Evolutionary conservation across 768 basidiomycete species (phyloP), one percentile per base, ranked within the genome.

Genomic region (Suillus lakei): DNA sequence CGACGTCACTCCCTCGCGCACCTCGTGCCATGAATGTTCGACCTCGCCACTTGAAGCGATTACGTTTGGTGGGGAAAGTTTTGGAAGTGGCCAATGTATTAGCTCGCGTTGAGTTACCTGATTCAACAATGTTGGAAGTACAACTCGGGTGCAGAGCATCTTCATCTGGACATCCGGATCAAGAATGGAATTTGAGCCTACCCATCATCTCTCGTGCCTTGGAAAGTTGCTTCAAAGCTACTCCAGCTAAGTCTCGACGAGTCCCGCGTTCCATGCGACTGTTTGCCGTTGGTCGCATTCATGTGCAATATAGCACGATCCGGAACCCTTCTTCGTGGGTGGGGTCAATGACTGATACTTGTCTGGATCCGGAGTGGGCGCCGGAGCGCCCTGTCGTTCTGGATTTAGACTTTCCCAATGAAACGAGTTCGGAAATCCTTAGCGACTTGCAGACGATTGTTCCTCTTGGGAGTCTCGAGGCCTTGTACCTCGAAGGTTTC

Each of bases 201-300:
- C 39, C 39, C 18, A 30, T 59, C 16, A 59, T 59, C 39, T 59
- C 58, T 41, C 58, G 6, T 28, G 18, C n/a, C 16, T 59, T 59
- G 58, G 26, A 41, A 13, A 39, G 58, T 41, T 59, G 36, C 39
- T 41, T 59, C 18, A 59, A 59, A 41, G 18, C 38, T 9, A 39
- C 23, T 38, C 8, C 38, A 26, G 36, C 26, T 21, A 18, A 59
- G 26, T 59, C 39, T 28, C 5, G 10, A 28, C 38, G 12, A 39
- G 5, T 18, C 5, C 26, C 18, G 23, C 39, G 58, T 28, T 41
- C 58, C 18, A 1, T 59, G 18, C 58, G 58, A 12, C 39, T 59
- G 5, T 59, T 10, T 5, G 26, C 26, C 16, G 18, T 12, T 21
- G 18, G 12, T 59, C 18, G 5, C 39, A 39, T 59, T 41, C 58